Conservation (phyloP, 352 stramenopile genomes). For the Globisporangium mamillatum region DNA sequence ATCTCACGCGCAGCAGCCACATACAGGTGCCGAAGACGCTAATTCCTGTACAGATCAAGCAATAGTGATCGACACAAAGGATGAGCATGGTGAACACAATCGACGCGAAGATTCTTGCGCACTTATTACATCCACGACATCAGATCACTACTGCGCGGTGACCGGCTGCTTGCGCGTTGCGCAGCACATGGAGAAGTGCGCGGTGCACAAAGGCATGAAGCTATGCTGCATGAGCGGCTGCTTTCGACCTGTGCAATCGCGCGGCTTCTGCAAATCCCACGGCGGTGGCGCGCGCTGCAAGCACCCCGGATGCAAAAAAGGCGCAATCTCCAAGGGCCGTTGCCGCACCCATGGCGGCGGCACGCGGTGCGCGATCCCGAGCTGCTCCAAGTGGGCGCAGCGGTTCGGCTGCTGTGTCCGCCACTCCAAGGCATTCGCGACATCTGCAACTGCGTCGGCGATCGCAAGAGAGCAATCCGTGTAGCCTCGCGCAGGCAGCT, state of each 20-base stretch:
- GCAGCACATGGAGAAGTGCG: conserved; percentile 28
- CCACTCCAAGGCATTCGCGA: conserved; percentile 29
- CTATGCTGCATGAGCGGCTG: conserved; percentile 36
- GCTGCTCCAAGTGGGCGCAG: conserved; percentile 49
- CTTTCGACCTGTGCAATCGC: conserved; percentile 42
- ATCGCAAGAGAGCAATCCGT: background rate
- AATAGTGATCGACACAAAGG: background rate
- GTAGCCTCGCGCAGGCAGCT: background rate
- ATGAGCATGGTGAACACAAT: background rate
- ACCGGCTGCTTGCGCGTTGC: conserved; percentile 30
- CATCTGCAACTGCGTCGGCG: background rate
- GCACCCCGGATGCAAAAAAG: conserved; percentile 42
- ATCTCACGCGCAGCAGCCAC: background rate
- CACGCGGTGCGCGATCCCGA: conserved; percentile 38
- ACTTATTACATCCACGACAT: background rate
- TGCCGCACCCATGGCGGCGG: conserved; percentile 55
- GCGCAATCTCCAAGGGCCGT: conserved; percentile 45
- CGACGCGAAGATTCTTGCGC: background rate
- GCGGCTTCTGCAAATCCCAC: conserved; percentile 60
- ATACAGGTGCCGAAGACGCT: background rate
- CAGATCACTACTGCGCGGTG: conserved; percentile 21
- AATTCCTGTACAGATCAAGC: background rate
- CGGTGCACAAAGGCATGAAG: conserved; percentile 45
- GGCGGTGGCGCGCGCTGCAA: conserved; percentile 55
- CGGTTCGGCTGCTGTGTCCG: conserved; percentile 40